Conservation (phyloP, 164 flowering plant species). For the Vitis amurensis region DNA sequence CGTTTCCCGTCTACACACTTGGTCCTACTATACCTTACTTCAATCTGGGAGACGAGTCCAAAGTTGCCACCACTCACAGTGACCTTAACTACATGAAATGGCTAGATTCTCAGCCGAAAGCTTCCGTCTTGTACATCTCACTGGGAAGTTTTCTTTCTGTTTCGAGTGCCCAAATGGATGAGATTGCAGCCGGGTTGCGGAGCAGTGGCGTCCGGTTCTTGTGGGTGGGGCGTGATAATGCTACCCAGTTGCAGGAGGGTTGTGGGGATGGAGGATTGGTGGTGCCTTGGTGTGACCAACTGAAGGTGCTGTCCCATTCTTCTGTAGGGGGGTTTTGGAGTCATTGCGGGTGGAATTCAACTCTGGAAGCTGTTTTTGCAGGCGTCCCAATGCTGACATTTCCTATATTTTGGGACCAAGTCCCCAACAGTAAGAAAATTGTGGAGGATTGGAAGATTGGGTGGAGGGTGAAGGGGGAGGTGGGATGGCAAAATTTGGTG, state of each 20-base stretch:
- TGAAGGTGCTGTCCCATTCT: slow-evolving; percentile 55
- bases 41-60: neutral
- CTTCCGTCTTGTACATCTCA: slow-evolving; percentile 45
- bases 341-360: slow-evolving; percentile 76
- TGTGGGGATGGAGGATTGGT: slow-evolving; percentile 40
- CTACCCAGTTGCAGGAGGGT: slow-evolving; percentile 1
- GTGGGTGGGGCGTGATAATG: slow-evolving; percentile 36
- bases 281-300: slow-evolving; percentile 75
- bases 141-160: slow-evolving; percentile 43
- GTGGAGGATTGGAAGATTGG: slow-evolving; percentile 71
- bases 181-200: slow-evolving; percentile 26
- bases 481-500: slow-evolving; percentile 19
- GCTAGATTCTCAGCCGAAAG: slow-evolving; percentile 35
- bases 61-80: neutral
- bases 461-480: slow-evolving; percentile 30
- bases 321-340: slow-evolving; percentile 71
- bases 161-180: slow-evolving; percentile 34
- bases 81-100: slow-evolving; percentile 20
- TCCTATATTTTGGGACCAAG: slow-evolving; percentile 56
- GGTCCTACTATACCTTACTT: slow-evolving; percentile 41
- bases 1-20: slow-evolving; percentile 30
- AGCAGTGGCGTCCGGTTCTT: slow-evolving; percentile 33
- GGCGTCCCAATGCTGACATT: slow-evolving; percentile 69
- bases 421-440: slow-evolving; percentile 33
- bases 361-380: slow-evolving; percentile 42